phyloP scores from a whole-genome alignment of 306 rosid species.

The Acacia acuminata region DNA sequence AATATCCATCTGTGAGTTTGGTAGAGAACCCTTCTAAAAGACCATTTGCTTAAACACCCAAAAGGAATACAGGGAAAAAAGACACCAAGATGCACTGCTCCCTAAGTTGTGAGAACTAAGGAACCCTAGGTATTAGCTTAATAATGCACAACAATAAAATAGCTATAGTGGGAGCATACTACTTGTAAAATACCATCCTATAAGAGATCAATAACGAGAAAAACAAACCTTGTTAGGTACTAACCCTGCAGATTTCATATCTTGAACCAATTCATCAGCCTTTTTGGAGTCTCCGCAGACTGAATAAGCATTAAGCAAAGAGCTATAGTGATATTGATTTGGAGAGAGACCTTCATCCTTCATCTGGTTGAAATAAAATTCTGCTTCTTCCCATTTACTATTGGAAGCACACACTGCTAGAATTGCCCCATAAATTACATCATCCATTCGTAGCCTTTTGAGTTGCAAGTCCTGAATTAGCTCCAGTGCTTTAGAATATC shows the following conservation, averaged over 20 bases:
- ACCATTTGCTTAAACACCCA: background rate
- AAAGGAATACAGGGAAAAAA: background rate
- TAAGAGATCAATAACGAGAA: slow-evolving; percentile 34
- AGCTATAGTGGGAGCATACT: background rate
- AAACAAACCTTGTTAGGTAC: slow-evolving; percentile 95
- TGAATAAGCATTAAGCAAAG: slow-evolving; percentile 87
- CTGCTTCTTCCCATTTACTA: slow-evolving; percentile 78
- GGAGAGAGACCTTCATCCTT: slow-evolving; percentile 75
- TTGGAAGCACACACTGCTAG: slow-evolving; percentile 90
- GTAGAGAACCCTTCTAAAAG: background rate
- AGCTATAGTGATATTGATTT: slow-evolving; percentile 78
- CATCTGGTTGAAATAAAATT: slow-evolving; percentile 73
- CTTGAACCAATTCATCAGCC: slow-evolving; percentile 67
- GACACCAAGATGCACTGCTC: background rate
- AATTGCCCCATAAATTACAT: slow-evolving; percentile 75
- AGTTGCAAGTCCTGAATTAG: slow-evolving; percentile 67
- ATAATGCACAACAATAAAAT: background rate
- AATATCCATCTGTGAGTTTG: background rate
- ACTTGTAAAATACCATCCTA: background rate
- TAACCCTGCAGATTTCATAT: slow-evolving; percentile 85
- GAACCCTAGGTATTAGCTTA: background rate
- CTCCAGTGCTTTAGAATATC: slow-evolving; percentile 80
- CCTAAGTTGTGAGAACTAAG: background rate
- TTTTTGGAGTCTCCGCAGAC: slow-evolving; percentile 62
- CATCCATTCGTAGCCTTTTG: slow-evolving; percentile 66